phyloP scores from a whole-genome alignment of 106 monocot genomes.

The Platanthera guangdongensis region DNA sequence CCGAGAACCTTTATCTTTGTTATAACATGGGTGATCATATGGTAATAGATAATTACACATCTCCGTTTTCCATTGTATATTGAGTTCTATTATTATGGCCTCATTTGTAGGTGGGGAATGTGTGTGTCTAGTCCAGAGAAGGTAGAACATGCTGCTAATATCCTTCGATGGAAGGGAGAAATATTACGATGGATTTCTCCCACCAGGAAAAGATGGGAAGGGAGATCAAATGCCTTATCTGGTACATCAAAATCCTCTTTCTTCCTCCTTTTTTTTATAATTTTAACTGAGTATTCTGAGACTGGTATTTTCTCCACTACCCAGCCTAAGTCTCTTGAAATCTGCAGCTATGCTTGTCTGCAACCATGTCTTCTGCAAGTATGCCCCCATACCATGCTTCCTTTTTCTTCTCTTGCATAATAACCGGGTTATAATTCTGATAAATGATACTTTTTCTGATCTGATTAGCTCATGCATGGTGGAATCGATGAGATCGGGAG shows the following conservation, averaged over 20 bases:
- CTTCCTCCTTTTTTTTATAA: too few relatives aligned
- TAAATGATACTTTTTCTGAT: neutral
- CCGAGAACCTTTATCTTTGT: too few relatives aligned
- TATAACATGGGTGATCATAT: too few relatives aligned
- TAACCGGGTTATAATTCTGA: neutral
- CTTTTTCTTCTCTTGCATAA: neutral
- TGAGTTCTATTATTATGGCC: too few relatives aligned
- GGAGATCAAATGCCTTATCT: conserved; percentile 95
- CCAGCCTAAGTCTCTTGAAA: conserved; percentile 66
- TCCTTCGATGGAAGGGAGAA: too few relatives aligned
- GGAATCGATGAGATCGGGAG: conserved; percentile 59
- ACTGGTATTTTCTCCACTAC: neutral
- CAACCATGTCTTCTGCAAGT: conserved; percentile 97
- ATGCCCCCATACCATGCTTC: conserved; percentile 12
- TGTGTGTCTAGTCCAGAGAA: too few relatives aligned
- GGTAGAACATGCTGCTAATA: too few relatives aligned
- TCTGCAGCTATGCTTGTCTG: conserved; percentile 64
- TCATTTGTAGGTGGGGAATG: too few relatives aligned
- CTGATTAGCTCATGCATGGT: conserved; percentile 54
- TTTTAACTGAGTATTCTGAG: neutral
- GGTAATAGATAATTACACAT: too few relatives aligned
- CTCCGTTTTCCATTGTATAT: too few relatives aligned
- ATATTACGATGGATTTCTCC: conserved; percentile 45
- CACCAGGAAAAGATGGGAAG: conserved; percentile 84
- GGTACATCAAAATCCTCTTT: too few relatives aligned